Percentiles rank a stretch among this genome's conserved stretches.
These are phyloP conservation scores for Jimgerdemannia flammicorona DNA, from an alignment of 192 early-diverging fungal genomes.

Conservation along the genomic window DNA sequence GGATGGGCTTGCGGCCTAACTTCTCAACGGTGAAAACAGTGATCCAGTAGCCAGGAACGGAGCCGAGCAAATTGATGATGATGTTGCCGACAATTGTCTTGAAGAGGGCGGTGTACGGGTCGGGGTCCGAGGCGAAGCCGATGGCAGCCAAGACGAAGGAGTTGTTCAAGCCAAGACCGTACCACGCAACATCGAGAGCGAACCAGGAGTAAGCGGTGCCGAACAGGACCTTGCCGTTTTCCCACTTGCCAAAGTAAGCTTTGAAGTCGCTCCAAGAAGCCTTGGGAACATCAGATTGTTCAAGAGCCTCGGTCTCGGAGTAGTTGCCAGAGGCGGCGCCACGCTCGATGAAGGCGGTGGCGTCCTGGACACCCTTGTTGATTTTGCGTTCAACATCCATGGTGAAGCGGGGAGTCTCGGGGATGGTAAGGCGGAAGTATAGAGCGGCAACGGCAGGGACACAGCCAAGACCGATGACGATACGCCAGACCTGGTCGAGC, in stretches of 20 bases:
- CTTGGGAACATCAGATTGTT: slow-evolving; percentile 19
- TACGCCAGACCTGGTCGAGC: slow-evolving; percentile 91
- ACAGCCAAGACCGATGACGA: slow-evolving; percentile 80
- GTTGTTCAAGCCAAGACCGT: slow-evolving; percentile 81
- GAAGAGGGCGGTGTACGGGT: slow-evolving; percentile 21
- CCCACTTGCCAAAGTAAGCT: slow-evolving; percentile 73
- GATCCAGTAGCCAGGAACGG: slow-evolving; percentile 96
- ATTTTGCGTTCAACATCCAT: slow-evolving; percentile 70
- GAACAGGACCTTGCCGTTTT: slow-evolving; percentile 76
- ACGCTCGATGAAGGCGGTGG: slow-evolving; percentile 34
- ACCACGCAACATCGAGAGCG: slow-evolving; percentile 73
- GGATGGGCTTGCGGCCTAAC: slow-evolving; percentile 90
- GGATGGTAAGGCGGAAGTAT: slow-evolving; percentile 90
- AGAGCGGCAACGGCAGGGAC: slow-evolving; percentile 80
- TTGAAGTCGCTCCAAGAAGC: slow-evolving; percentile 53
- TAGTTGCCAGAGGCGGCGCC: slow-evolving; percentile 42
- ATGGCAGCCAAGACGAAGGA: slow-evolving; percentile 69
- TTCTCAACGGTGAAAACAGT: slow-evolving; percentile 85
- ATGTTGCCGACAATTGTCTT: slow-evolving; percentile 84
- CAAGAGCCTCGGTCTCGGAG: slow-evolving; percentile 26
- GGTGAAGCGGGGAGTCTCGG: slow-evolving; percentile 89
- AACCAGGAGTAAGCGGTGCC: slow-evolving; percentile 78
- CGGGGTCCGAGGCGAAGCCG: slow-evolving; percentile 49
- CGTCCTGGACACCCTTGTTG: slow-evolving; percentile 56
- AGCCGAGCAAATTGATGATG: slow-evolving; percentile 82